A percentile compares a stretch with the other conserved stretches of the same genome.
These are phyloP conservation scores for Tuber calosporum DNA, from an alignment of 495 filamentous ascomycete species.

Conservation along the genomic window DNA sequence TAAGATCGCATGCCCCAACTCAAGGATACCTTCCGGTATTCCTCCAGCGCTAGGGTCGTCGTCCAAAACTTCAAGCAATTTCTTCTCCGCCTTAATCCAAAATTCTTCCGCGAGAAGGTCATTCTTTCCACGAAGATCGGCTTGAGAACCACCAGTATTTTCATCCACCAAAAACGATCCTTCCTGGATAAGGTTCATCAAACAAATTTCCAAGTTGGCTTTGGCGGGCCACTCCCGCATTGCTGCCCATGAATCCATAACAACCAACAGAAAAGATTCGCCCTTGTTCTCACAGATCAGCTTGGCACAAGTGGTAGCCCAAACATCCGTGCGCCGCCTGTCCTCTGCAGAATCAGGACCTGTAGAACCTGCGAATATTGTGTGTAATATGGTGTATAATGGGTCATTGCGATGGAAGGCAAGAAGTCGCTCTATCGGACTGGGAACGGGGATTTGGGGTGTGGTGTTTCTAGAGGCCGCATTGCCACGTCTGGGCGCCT, in stretches of 20 bases:
- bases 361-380: slow-evolving; percentile 78
- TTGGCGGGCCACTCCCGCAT: slow-evolving; percentile 84
- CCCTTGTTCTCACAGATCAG: slow-evolving; percentile 57
- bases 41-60: slow-evolving; percentile 65
- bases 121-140: slow-evolving; percentile 46
- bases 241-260: slow-evolving; percentile 76
- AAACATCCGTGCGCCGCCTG: slow-evolving; percentile 65
- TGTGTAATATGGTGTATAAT: slow-evolving; percentile 75
- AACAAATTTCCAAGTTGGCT: slow-evolving; percentile 80
- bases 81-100: slow-evolving; percentile 71
- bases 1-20: slow-evolving; percentile 74
- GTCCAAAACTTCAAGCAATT: slow-evolving; percentile 79
- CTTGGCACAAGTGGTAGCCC: slow-evolving; percentile 80
- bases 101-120: slow-evolving; percentile 80
- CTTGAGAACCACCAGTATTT: slow-evolving; percentile 39
- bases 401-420: slow-evolving; percentile 85
- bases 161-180: slow-evolving; percentile 82
- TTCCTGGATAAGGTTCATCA: slow-evolving; percentile 87
- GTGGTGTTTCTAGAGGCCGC: slow-evolving; percentile 35
- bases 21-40: slow-evolving; percentile 74
- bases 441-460: slow-evolving; percentile 47
- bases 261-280: slow-evolving; percentile 60
- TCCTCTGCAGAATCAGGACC: slow-evolving; percentile 71
- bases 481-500: slow-evolving; percentile 52
- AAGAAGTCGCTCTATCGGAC: slow-evolving; percentile 61